phyloP scores from a whole-genome alignment of 2,329 filamentous ascomycete genomes.

The Penicillium sp. region DNA sequence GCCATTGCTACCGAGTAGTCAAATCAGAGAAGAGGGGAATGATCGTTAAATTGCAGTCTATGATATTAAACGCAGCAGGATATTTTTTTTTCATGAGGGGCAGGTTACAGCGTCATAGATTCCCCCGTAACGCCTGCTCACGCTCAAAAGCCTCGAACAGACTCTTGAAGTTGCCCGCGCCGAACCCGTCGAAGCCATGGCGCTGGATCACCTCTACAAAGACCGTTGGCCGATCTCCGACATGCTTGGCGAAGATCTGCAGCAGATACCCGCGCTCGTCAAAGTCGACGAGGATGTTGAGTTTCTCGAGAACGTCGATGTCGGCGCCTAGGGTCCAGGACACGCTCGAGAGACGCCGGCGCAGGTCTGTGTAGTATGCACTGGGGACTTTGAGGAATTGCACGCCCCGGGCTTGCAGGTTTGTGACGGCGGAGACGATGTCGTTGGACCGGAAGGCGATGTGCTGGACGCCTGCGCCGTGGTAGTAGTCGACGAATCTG shows the following conservation, averaged over 20 bases:
- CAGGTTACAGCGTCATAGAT: constrained; percentile 40
- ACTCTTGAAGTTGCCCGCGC: constrained; percentile 90
- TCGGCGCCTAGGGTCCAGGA: constrained; percentile 67
- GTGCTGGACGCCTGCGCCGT: constrained; percentile 83
- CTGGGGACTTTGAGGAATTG: constrained; percentile 82
- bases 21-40: not conserved
- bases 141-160: constrained; percentile 91
- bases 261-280: constrained; percentile 82
- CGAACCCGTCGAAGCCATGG: constrained; percentile 84
- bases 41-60: not conserved
- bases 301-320: constrained; percentile 68
- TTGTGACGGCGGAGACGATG: constrained; percentile 71
- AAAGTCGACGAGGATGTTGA: constrained; percentile 89
- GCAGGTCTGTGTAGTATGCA: constrained; percentile 79
- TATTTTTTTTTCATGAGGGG: not conserved
- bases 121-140: constrained; percentile 80
- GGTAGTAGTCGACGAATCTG: constrained; percentile 72
- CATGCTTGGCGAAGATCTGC: constrained; percentile 73
- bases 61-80: not conserved
- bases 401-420: constrained; percentile 74
- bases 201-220: constrained; percentile 93
- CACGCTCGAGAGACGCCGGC: constrained; percentile 63
- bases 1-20: too few relatives aligned
- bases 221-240: constrained; percentile 90
- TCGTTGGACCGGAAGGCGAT: constrained; percentile 79